These are phyloP conservation scores for Polygonum aviculare DNA, from an alignment of 148 eudicot genomes.

Conservation along the genomic window DNA sequence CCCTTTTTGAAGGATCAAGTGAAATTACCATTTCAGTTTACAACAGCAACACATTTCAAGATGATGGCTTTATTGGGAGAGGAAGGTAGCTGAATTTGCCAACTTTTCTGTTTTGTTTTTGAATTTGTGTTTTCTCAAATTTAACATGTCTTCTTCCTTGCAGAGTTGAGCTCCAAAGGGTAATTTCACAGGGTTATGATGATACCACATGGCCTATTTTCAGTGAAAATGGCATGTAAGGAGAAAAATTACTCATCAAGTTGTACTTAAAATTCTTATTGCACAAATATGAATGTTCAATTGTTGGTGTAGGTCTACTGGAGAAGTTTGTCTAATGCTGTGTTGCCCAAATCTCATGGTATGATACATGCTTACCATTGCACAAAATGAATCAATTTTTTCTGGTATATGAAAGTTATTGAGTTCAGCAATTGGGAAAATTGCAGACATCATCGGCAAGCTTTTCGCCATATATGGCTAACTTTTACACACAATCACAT, in stretches of 20 bases:
- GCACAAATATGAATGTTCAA: neutral
- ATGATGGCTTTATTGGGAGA: conserved; percentile 2
- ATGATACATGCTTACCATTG: neutral
- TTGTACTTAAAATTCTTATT: no score
- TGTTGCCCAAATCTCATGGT: neutral
- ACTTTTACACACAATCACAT: neutral
- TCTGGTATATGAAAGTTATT: neutral
- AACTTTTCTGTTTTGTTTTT: neutral
- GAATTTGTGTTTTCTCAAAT: neutral
- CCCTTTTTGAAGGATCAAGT: neutral
- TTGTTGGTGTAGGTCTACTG: conserved; percentile 1
- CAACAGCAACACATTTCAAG: neutral
- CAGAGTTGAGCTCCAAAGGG: conserved; percentile 11
- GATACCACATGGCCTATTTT: conserved; percentile 11
- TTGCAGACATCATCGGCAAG: neutral
- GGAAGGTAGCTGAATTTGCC: conserved; percentile 7
- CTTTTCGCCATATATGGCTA: neutral
- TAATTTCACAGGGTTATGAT: conserved; percentile 8
- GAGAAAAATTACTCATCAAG: neutral
- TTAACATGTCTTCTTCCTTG: neutral
- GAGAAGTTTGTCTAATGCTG: conserved; percentile 13
- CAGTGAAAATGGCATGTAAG: conserved; percentile 9
- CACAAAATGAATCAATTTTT: neutral
- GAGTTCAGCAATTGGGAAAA: neutral
- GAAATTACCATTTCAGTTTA: conserved; percentile 5